Evolutionary conservation across 805 yeast species (phyloP), one percentile per base, ranked within the genome.

Genomic region (Tetrapisispora pingtungensis): DNA sequence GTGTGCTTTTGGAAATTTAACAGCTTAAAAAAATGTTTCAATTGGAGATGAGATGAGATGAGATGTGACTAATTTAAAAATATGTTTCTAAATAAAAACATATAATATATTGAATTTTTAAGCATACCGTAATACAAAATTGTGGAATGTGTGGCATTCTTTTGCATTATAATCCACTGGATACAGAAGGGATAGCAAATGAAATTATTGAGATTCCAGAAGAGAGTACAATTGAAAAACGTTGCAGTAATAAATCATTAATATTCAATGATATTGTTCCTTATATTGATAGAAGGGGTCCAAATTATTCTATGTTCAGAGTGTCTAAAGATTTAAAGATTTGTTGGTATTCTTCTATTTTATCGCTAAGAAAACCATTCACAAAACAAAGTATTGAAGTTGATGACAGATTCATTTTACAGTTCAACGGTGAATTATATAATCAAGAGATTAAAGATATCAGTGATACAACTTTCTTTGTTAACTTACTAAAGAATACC

Each of bases 341-440:
- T 10, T 47, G 55, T 37, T 64, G 75, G 57, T 73, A 73, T 47
- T 81, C 93, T 0, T 83, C 97, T 0, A 86, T 93, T 0, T 68
- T 93, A 15, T 81, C 95, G 0, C 64, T 93, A 35, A 69, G 98
- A 46, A 72, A 74, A 18, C 97, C 97, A 0, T 75, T 84, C 53
- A 78, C 85, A 0, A 51, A 64, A 27, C 99, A 93, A 61, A 96
- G 97, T 0, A 50, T 78, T 14, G 39, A 36, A 3, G 50, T 51
- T 4, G 54, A 57, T 10, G 53, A 64, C 38, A 50, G 67, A 52
- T 70, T 56, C 41, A 55, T 73, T 0, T 57, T 94, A 8, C 95
- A 87, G 57, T 90, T 83, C 64, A 93, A 94, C 59, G 99, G 98
- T 0, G 97, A 93, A 55, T 63, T 93, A 10, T 93, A 93, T 61